Conservation (phyloP, 1,284 basidiomycete genomes). For the Malassezia vespertilionis region DNA sequence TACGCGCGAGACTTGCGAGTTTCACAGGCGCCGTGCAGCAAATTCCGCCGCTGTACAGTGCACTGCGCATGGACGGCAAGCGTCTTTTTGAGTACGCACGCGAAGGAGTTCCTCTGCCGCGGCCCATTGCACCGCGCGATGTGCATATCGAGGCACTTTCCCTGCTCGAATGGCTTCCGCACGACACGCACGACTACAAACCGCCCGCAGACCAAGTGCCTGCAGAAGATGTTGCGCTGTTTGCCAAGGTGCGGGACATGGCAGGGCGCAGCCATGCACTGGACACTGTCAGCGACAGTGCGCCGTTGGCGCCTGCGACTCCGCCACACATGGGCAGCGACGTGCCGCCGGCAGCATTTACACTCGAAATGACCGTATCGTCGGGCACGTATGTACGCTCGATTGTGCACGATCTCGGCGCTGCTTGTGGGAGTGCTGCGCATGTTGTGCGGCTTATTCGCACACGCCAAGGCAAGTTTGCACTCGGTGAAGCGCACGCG, state of each 20-base stretch:
- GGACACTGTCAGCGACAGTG: slow-evolving; percentile 12
- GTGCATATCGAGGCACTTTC: slow-evolving; percentile 71
- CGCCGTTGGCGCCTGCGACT: slow-evolving; percentile 19
- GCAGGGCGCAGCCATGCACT: slow-evolving; percentile 23
- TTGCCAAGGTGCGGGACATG: slow-evolving; percentile 30
- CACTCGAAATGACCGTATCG: slow-evolving; percentile 42
- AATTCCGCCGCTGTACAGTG: slow-evolving; percentile 62
- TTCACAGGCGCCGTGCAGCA: slow-evolving; percentile 84
- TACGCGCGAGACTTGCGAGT: slow-evolving; percentile 61
- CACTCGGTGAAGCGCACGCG: slow-evolving; percentile 19
- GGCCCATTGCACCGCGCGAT: slow-evolving; percentile 77
- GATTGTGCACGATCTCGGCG: slow-evolving; percentile 43
- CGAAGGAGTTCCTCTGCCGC: slow-evolving; percentile 73
- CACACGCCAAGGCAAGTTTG: slow-evolving; percentile 40
- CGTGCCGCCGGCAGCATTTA: not conserved
- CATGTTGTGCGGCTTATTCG: slow-evolving; percentile 41
- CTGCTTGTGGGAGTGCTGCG: slow-evolving; percentile 32
- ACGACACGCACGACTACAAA: slow-evolving; percentile 27
- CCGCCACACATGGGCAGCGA: not conserved
- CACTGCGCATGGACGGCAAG: slow-evolving; percentile 94
- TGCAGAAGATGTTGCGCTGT: slow-evolving; percentile 31
- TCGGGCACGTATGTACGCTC: slow-evolving; percentile 45
- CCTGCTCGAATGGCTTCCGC: slow-evolving; percentile 49
- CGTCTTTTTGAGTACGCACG: slow-evolving; percentile 93
- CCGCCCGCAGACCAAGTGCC: slow-evolving; percentile 32